Conservation (phyloP, 768 basidiomycete species). For the Piloderma croceum region DNA sequence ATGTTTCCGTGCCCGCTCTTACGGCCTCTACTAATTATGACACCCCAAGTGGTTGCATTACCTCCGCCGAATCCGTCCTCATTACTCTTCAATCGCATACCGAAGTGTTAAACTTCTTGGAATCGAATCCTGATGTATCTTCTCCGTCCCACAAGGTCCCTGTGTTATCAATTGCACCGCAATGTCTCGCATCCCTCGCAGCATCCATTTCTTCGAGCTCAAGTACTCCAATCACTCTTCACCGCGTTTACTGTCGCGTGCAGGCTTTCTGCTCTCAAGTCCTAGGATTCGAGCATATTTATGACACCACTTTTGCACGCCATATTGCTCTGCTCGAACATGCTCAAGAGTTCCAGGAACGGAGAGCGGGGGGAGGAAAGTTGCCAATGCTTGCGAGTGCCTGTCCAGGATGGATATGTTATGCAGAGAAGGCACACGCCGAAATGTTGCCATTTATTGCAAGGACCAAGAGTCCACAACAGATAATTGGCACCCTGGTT, state of each 20-base stretch:
- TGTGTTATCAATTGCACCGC: conserved; percentile 85
- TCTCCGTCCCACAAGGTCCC: conserved; percentile 43
- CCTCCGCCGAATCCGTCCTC: conserved; percentile 94
- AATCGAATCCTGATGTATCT: conserved; percentile 38
- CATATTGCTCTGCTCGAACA: conserved; percentile 83
- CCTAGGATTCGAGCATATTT: conserved; percentile 76
- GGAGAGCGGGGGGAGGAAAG: conserved; percentile 38
- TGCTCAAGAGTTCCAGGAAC: conserved; percentile 72
- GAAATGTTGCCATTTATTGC: conserved; percentile 92
- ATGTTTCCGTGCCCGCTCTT: conserved; percentile 21
- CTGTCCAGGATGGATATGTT: conserved; percentile 99
- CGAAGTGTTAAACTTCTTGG: conserved; percentile 81
- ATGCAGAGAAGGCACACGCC: conserved; percentile 94
- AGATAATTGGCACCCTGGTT: conserved; percentile 88
- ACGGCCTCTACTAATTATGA: conserved; percentile 1
- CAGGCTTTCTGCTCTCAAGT: conserved; percentile 60
- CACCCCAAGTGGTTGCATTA: conserved; percentile 85
- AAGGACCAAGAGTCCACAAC: conserved; percentile 86
- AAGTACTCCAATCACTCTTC: conserved; percentile 40
- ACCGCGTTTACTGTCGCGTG: conserved; percentile 64
- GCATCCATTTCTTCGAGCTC: conserved; percentile 50
- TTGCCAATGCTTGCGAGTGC: conserved; percentile 93
- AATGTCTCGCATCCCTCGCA: conserved; percentile 77
- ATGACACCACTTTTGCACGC: conserved; percentile 93
- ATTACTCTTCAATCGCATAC: conserved; percentile 94